Base-by-base conservation (phyloP, 495 filamentous ascomycete species). In the Aspergillus baeticus region DNA sequence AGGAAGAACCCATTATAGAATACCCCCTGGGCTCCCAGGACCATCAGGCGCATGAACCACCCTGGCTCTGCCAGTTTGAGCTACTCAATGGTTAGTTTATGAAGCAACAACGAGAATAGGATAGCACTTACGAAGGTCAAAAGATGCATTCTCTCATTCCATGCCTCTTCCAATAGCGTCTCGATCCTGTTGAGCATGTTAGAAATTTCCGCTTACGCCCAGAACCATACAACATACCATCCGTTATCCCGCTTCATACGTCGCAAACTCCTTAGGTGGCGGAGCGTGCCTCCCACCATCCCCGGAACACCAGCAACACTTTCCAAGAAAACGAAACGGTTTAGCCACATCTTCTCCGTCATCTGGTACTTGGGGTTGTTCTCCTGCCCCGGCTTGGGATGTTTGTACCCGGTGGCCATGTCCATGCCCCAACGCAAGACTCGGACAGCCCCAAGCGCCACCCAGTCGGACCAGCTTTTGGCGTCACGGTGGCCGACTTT, bases 101-200 rank as follows among this genome's bases (percentile, higher is more conserved):
- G 8, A 8, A 29, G 3, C 26, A 29, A 29, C 26, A 29, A 29
- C 26, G 26, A 8, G 4, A 8, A 29, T 8, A 29, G 26, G 26
- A 29, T 29, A 29, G 26, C 26, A 8, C 26, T 29, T 29, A 29
- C 26, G 75, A 97, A 98, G 0, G 90, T 96, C 37, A 98, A 76
- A 1, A 98, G 84, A 60, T 98, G 93, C 90, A 98, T 97, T 1
- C 93, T 83, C 69, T 98, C 94, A 64, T 98, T 98, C 77, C 88
- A 96, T 44, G 85, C 86, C 71, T 98, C 94, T 69, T 97, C 94
- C 3, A 98, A 81, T 0, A 98, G 80, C 0, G 90, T 97, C 68
- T 97, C 93, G 60, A 99, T 98, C 83, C 83, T 85, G 41, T 3
- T 21, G 6, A 23, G 1, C 10, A n/a, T 37, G 33, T 49, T 37